Base-by-base conservation (phyloP, 176 grass and related monocot species). In the Thalia dealbata region DNA sequence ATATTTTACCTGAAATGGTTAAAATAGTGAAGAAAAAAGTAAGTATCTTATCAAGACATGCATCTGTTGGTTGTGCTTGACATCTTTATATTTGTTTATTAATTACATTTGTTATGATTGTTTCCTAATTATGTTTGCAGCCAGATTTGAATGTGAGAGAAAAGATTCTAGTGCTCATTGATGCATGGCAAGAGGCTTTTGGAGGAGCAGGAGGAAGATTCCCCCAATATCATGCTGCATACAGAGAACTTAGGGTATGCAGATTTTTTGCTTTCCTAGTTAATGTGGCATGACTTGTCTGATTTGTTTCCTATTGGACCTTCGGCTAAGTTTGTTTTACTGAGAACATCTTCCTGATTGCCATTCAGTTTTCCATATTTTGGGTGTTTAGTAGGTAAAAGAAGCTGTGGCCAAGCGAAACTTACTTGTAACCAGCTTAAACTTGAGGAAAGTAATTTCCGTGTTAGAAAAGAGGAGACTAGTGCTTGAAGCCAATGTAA, bases 11-110 rank as follows among this genome's bases (percentile, higher is more conserved):
- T 83, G 95, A 99, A 86, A 95, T 99, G 95, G 90, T 95, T 52
- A 99, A 95, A 79, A 93, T 99, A 75, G 90, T 99, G 75, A 99
- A 95, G 95, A 99, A 95, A 91, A 99, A 99, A 88, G 95, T 71
- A 70, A 45, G 66, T 44, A 61, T 59, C 32, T 15, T 19, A 16
- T 75, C 59, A 48, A n/a, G 13, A 30, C 4, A 22, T 19, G 29
- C 22, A 44, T 21, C 56, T 56, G 28, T 78, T 14, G 30, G 6
- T 32, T 71, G 24, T 50, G 10, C 28, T 41, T 27, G 22, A 41
- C 29, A 74, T 42, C 72, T 23, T 43, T 25, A 29, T 23, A 28
- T 51, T 26, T 52, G 41, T 6, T 56, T 70, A 67, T 46, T 42
- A 65, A 29, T 82, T 1, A 50, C 35, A 10, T 56, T 73, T 72